Evolutionary conservation across 257 asterid species (phyloP).

Genomic region (Przewalskia tangutica): DNA sequence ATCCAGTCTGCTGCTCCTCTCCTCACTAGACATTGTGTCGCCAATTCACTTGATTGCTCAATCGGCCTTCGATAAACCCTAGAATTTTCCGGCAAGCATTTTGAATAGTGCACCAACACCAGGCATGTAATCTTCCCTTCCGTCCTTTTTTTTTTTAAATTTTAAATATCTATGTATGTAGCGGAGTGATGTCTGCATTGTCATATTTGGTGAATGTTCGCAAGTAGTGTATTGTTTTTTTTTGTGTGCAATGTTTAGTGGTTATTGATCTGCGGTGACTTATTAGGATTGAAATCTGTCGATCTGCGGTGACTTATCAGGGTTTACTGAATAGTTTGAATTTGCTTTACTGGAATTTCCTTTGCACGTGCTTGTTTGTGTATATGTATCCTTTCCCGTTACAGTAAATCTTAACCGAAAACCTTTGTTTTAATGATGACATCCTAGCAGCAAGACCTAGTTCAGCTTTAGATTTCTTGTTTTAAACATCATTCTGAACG

Average conservation of each 20-base stretch:
- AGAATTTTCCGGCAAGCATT: neutral
- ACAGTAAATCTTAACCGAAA: neutral
- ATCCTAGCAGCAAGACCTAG: neutral
- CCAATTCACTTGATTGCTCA: neutral
- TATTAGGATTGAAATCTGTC: neutral
- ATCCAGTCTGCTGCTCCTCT: too few relatives aligned
- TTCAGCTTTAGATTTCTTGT: neutral
- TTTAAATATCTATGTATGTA: too few relatives aligned
- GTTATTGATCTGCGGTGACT: neutral
- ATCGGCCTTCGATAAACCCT: neutral
- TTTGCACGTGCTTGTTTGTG: neutral
- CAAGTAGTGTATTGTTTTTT: too few relatives aligned
- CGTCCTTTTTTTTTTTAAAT: too few relatives aligned
- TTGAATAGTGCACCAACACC: too few relatives aligned
- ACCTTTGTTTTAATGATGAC: neutral
- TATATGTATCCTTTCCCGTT: neutral
- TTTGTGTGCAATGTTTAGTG: neutral
- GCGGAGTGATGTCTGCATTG: neutral
- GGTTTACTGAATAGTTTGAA: too few relatives aligned
- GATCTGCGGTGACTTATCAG: neutral
- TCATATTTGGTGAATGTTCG: neutral
- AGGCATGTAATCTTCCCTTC: too few relatives aligned
- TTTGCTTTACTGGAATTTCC: too few relatives aligned
- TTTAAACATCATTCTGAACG: neutral
- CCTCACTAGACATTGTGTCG: too few relatives aligned